These are phyloP conservation scores for Sordariomycetes sp. DNA, from an alignment of 2,329 filamentous ascomycete species.

Conservation along the genomic window DNA sequence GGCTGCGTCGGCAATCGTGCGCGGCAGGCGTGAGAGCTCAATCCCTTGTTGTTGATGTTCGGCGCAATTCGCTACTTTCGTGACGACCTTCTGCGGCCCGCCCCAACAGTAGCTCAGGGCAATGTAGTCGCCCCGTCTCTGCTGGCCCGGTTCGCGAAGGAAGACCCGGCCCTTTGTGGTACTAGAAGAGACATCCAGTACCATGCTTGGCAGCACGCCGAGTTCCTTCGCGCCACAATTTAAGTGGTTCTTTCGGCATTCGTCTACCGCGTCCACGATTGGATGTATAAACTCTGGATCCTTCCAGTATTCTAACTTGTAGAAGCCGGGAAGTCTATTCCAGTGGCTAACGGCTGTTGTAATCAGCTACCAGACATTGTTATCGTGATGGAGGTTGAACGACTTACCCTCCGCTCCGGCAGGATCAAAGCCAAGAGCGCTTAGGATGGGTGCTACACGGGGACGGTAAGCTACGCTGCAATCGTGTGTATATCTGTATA, in stretches of 20 bases:
- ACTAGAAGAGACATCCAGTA: no score
- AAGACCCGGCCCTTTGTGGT: no score
- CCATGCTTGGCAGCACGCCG: neutral
- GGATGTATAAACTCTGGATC: neutral
- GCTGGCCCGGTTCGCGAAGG: no score
- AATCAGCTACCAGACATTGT: no score
- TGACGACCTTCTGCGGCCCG: conserved; percentile 1
- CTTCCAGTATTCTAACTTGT: neutral
- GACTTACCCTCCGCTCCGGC: no score
- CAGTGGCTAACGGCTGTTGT: no score
- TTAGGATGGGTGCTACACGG: no score
- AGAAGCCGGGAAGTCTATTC: no score
- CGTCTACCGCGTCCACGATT: neutral
- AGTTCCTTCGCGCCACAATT: neutral
- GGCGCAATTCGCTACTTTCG: neutral
- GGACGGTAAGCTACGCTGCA: no score
- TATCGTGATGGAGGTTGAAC: no score
- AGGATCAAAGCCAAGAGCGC: no score
- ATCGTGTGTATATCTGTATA: neutral
- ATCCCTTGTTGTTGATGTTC: neutral
- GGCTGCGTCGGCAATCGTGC: conserved; percentile 4
- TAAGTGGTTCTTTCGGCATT: neutral
- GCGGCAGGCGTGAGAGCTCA: neutral
- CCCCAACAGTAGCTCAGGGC: conserved; percentile 13
- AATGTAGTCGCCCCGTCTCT: conserved; percentile 3